Evolutionary conservation across 768 basidiomycete genomes (phyloP).

Genomic region (Botryobasidium botryosum): DNA sequence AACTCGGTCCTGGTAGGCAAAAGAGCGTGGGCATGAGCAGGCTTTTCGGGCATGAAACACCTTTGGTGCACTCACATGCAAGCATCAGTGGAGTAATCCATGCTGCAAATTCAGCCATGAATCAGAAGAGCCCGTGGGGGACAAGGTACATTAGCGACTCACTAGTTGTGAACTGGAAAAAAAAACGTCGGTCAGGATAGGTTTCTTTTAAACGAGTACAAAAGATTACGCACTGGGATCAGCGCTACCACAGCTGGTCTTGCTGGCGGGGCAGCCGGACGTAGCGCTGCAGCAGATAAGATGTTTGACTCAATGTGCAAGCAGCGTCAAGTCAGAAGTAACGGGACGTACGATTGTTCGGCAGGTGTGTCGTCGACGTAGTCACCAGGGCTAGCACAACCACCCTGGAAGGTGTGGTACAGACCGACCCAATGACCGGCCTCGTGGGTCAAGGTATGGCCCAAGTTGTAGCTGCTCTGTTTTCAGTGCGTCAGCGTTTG

Average conservation of each 20-base stretch:
- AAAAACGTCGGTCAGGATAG: too few relatives aligned
- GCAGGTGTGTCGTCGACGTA: slow-evolving; percentile 12
- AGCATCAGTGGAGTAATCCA: slow-evolving; percentile 13
- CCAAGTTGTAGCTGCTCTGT: slow-evolving; percentile 5
- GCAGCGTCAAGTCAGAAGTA: too few relatives aligned
- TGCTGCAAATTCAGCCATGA: too few relatives aligned
- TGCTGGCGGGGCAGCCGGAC: slow-evolving; percentile 22
- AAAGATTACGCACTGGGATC: slow-evolving; percentile 6
- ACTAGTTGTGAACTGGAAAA: slow-evolving; percentile 12
- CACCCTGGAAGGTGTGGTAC: slow-evolving; percentile 27
- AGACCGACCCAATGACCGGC: slow-evolving; percentile 21
- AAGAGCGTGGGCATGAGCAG: too few relatives aligned
- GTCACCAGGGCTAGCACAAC: slow-evolving; percentile 15
- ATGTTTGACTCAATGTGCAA: too few relatives aligned
- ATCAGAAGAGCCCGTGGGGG: too few relatives aligned
- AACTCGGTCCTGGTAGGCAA: too few relatives aligned
- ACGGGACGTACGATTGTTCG: slow-evolving; percentile 14
- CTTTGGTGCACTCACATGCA: too few relatives aligned
- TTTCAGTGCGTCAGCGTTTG: background rate
- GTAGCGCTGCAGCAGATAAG: slow-evolving; percentile 3
- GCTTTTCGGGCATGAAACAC: too few relatives aligned
- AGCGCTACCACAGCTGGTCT: slow-evolving; percentile 19
- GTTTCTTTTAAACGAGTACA: background rate
- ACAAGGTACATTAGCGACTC: background rate
- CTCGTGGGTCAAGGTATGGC: slow-evolving; percentile 24